Conservation (phyloP, 1,139 yeast species). For the Petasospora rhodanensis region DNA sequence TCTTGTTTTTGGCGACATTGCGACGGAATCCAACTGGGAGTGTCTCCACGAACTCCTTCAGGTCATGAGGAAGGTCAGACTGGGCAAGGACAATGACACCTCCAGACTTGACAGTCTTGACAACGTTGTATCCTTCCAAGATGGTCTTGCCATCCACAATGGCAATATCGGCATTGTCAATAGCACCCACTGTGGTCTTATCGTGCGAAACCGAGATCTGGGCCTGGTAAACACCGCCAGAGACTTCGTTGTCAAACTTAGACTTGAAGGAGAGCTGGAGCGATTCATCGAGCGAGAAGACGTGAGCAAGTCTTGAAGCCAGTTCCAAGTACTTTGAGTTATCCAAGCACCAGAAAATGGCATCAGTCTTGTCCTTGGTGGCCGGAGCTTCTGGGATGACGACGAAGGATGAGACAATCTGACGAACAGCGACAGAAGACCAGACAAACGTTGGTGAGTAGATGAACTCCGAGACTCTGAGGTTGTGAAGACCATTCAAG, state of each 20-base stretch:
- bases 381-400: conserved; percentile 30
- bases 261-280: conserved; percentile 48
- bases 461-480: conserved; percentile 46
- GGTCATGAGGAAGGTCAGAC: conserved; percentile 26
- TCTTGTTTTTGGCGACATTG: conserved; percentile 48
- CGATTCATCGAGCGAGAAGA: conserved; percentile 61
- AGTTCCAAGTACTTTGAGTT: conserved; percentile 50
- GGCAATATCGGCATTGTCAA: conserved; percentile 41
- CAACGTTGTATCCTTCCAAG: conserved; percentile 54
- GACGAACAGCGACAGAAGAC: conserved; percentile 52
- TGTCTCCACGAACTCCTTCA: conserved; percentile 39
- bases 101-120: conserved; percentile 53
- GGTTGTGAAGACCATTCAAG: conserved; percentile 39
- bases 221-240: conserved; percentile 80
- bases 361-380: conserved; percentile 33
- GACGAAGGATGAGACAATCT: conserved; percentile 43
- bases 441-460: conserved; percentile 50
- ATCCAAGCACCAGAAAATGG: conserved; percentile 67
- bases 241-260: conserved; percentile 63
- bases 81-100: conserved; percentile 49
- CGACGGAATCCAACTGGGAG: conserved; percentile 53
- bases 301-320: conserved; percentile 64
- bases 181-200: conserved; percentile 20
- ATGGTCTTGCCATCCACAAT: conserved; percentile 57
- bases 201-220: conserved; percentile 48